Evolutionary conservation across 306 rosid genomes (phyloP).

Genomic region (Malus sieversii): DNA sequence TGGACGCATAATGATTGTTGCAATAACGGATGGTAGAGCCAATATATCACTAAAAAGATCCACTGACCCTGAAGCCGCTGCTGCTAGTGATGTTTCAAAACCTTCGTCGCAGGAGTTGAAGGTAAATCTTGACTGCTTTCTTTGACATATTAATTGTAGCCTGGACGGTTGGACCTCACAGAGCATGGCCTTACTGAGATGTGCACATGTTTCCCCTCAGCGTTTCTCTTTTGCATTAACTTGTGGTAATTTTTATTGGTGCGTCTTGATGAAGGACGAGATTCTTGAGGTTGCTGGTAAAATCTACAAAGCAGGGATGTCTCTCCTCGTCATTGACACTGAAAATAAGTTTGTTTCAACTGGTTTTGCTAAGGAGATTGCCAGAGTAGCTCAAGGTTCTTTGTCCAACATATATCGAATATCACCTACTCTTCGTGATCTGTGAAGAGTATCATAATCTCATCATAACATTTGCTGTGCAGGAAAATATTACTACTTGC

Average conservation of each 20-base stretch:
- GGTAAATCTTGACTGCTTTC: slow-evolving; percentile 37
- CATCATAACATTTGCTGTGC: slow-evolving; percentile 19
- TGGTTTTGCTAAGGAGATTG: slow-evolving; percentile 96
- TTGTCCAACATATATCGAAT: not conserved
- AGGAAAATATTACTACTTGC: slow-evolving; percentile 96
- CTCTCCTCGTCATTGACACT: slow-evolving; percentile 92
- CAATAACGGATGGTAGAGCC: slow-evolving; percentile 94
- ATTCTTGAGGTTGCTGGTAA: slow-evolving; percentile 95
- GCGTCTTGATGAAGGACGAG: slow-evolving; percentile 63
- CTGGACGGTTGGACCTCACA: not conserved
- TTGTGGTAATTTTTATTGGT: not conserved
- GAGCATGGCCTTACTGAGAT: not conserved
- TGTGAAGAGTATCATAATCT: slow-evolving; percentile 12
- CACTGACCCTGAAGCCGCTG: slow-evolving; percentile 75
- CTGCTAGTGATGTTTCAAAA: slow-evolving; percentile 59
- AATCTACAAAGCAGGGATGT: slow-evolving; percentile 94
- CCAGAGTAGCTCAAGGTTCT: slow-evolving; percentile 97
- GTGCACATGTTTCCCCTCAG: not conserved
- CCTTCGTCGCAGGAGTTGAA: slow-evolving; percentile 82
- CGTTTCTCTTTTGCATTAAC: not conserved
- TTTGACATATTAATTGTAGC: not conserved
- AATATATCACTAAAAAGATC: slow-evolving; percentile 89
- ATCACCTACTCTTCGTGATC: slow-evolving; percentile 10
- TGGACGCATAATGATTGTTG: slow-evolving; percentile 94
- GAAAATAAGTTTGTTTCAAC: slow-evolving; percentile 97